Evolutionary conservation across 1,284 basidiomycete genomes (phyloP).

Genomic region (Moesziomyces globuligerus): DNA sequence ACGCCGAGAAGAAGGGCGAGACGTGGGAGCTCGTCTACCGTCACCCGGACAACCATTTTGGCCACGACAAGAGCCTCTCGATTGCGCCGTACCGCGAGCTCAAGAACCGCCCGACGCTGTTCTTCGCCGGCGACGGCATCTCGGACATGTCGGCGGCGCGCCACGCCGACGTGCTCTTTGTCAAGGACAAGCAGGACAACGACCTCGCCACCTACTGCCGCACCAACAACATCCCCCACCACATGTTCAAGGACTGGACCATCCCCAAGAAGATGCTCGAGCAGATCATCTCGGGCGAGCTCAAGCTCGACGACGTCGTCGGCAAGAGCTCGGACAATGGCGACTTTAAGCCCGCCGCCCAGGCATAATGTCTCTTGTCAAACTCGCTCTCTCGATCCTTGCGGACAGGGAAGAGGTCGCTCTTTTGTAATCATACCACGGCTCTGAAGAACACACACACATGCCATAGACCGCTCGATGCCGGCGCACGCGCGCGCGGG

Average conservation of each 20-base stretch:
- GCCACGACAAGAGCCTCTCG: constrained; percentile 65
- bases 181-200: constrained; percentile 67
- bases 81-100: constrained; percentile 65
- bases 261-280: constrained; percentile 62
- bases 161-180: constrained; percentile 66
- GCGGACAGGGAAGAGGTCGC: no score
- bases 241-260: constrained; percentile 65
- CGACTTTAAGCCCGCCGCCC: constrained; percentile 27
- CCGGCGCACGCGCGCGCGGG: no score
- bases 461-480: no score
- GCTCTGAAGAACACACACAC: background rate
- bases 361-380: no score
- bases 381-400: no score
- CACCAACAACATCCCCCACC: constrained; percentile 62
- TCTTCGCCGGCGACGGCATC: constrained; percentile 67
- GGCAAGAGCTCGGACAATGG: constrained; percentile 47
- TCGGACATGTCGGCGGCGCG: constrained; percentile 67
- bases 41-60: constrained; percentile 65
- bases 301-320: constrained; percentile 45
- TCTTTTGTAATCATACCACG: constrained; percentile 13
- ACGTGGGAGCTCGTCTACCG: constrained; percentile 66
- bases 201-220: constrained; percentile 64
- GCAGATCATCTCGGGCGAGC: constrained; percentile 48
- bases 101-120: constrained; percentile 60
- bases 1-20: constrained; percentile 60